These are phyloP conservation scores for Penicillium sp. DNA, from an alignment of 2,329 filamentous ascomycete species.

Conservation along the genomic window DNA sequence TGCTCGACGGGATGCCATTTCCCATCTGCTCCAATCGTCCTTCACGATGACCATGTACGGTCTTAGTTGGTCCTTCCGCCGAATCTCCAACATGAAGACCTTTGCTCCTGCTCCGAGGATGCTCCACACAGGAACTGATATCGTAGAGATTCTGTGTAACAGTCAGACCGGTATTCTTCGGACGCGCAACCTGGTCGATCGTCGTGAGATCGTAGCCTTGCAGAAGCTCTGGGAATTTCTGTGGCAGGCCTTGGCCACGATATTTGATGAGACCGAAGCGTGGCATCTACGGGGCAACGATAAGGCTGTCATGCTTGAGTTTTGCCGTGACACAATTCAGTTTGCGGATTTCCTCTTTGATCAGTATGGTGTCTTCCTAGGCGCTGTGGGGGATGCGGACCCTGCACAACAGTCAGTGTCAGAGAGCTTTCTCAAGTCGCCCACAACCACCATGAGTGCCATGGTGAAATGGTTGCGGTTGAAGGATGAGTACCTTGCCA, in stretches of 20 bases:
- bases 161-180: conserved; percentile 62
- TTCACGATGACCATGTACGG: conserved; percentile 57
- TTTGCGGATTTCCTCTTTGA: conserved; percentile 82
- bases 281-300: conserved; percentile 73
- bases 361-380: conserved; percentile 78
- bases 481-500: conserved; percentile 80
- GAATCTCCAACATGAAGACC: conserved; percentile 55
- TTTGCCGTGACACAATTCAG: conserved; percentile 93
- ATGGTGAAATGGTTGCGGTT: conserved; percentile 88
- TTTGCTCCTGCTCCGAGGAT: conserved; percentile 61
- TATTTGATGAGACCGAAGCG: conserved; percentile 76
- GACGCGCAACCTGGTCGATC: conserved; percentile 53
- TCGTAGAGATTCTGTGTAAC: conserved; percentile 63
- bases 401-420: conserved; percentile 41
- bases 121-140: conserved; percentile 60
- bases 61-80: conserved; percentile 55
- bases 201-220: conserved; percentile 63
- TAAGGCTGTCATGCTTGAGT: conserved; percentile 79
- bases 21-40: conserved; percentile 57
- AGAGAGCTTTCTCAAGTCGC: conserved; percentile 61
- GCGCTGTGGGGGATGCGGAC: conserved; percentile 57
- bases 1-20: conserved; percentile 59
- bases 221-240: conserved; percentile 78
- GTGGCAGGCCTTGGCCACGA: conserved; percentile 76
- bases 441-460: conserved; percentile 61